Percentiles rank a stretch among this genome's conserved stretches.
phyloP scores from a whole-genome alignment of 2,329 filamentous ascomycete species.

The Tolypocladium paradoxum region DNA sequence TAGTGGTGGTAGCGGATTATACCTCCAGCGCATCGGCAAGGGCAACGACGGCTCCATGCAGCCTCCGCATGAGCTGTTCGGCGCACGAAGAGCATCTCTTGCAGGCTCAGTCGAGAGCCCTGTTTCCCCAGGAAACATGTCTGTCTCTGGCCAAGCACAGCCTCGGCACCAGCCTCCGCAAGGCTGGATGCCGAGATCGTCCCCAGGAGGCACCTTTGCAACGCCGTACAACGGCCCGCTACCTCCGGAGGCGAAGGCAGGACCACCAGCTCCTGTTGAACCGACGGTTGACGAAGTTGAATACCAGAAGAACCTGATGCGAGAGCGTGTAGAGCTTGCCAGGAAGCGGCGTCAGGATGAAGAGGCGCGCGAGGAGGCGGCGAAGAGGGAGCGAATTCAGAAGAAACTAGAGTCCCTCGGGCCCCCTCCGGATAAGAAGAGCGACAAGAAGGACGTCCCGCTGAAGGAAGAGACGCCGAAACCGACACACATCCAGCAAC shows the following conservation, averaged over 20 bases:
- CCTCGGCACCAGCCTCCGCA: slow-evolving; percentile 14
- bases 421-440: slow-evolving; percentile 49
- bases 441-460: slow-evolving; percentile 37
- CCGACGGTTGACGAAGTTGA: slow-evolving; percentile 44
- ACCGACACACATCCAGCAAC: slow-evolving; percentile 24
- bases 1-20: slow-evolving; percentile 70
- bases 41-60: slow-evolving; percentile 29
- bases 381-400: slow-evolving; percentile 57
- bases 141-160: slow-evolving; percentile 15
- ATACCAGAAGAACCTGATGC: slow-evolving; percentile 63
- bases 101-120: slow-evolving; percentile 40
- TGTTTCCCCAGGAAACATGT: slow-evolving; percentile 27
- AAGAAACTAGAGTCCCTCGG: slow-evolving; percentile 63
- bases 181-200: slow-evolving; percentile 23
- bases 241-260: slow-evolving; percentile 18
- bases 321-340: slow-evolving; percentile 56
- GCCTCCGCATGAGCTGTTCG: slow-evolving; percentile 30
- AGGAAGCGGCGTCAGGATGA: slow-evolving; percentile 58
- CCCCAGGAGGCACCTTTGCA: slow-evolving; percentile 32
- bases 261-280: slow-evolving; percentile 19
- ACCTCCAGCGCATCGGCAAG: slow-evolving; percentile 45
- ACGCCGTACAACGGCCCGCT: slow-evolving; percentile 22
- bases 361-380: slow-evolving; percentile 63
- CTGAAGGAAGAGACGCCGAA: slow-evolving; percentile 29
- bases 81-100: slow-evolving; percentile 36